These are phyloP conservation scores for Leptodermis oblonga DNA, from an alignment of 257 asterid genomes.

Conservation along the genomic window DNA sequence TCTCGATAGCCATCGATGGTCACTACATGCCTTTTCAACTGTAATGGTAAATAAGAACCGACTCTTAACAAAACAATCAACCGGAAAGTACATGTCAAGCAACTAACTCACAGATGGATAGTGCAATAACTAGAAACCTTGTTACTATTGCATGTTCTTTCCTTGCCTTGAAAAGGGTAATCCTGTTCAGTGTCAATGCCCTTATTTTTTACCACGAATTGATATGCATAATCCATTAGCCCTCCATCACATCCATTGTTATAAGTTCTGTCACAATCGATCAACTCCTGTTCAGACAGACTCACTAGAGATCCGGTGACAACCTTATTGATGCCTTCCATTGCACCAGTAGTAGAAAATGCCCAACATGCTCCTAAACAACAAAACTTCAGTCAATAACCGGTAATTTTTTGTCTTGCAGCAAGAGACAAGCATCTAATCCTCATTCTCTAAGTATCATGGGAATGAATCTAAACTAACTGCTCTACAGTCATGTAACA, in stretches of 20 bases:
- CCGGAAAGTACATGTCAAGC: neutral
- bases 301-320: slow-evolving; percentile 75
- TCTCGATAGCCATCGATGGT: slow-evolving; percentile 80
- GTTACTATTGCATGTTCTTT: slow-evolving; percentile 50
- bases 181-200: slow-evolving; percentile 90
- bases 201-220: slow-evolving; percentile 59
- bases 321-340: slow-evolving; percentile 87
- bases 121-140: slow-evolving; percentile 43
- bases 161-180: slow-evolving; percentile 63
- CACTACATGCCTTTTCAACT: slow-evolving; percentile 67
- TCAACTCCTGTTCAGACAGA: slow-evolving; percentile 89
- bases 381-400: neutral
- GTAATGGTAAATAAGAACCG: slow-evolving; percentile 20
- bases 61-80: neutral
- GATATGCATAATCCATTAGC: slow-evolving; percentile 80
- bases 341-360: slow-evolving; percentile 94
- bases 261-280: slow-evolving; percentile 78
- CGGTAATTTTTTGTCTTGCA: neutral
- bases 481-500: neutral
- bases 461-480: neutral
- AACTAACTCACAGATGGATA: neutral
- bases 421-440: neutral
- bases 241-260: slow-evolving; percentile 91
- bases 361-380: slow-evolving; percentile 94
- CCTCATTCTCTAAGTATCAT: neutral